phyloP scores from a whole-genome alignment of 1,284 basidiomycete species.

The Rhodotorula sp. region DNA sequence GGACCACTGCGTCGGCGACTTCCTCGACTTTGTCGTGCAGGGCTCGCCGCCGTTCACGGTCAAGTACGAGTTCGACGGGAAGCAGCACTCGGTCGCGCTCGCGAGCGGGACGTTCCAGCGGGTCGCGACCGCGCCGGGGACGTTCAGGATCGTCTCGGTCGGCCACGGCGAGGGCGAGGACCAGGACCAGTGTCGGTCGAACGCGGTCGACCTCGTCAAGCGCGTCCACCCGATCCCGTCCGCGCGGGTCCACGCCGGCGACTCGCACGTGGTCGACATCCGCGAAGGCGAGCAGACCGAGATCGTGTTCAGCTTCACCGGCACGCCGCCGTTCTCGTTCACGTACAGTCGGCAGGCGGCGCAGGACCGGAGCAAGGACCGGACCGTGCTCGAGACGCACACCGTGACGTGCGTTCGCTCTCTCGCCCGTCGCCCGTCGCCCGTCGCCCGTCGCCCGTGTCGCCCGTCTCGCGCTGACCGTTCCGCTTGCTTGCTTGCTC shows the following conservation, averaged over 20 bases:
- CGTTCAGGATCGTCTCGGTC: slow-evolving; percentile 77
- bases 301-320: slow-evolving; percentile 81
- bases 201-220: slow-evolving; percentile 70
- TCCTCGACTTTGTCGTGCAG: slow-evolving; percentile 86
- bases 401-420: slow-evolving; percentile 63
- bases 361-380: slow-evolving; percentile 43
- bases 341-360: slow-evolving; percentile 51
- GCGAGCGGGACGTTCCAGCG: slow-evolving; percentile 78
- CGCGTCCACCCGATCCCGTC: slow-evolving; percentile 78
- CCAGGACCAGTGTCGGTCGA: slow-evolving; percentile 43
- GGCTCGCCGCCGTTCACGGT: slow-evolving; percentile 95
- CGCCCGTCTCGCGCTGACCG: too few species aligned
- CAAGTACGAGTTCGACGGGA: slow-evolving; percentile 79
- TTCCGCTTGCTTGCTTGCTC: too few species aligned
- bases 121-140: slow-evolving; percentile 73
- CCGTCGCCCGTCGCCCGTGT: too few species aligned
- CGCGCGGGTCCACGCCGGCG: slow-evolving; percentile 81
- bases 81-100: slow-evolving; percentile 68
- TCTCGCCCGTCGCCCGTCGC: neutral
- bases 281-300: slow-evolving; percentile 69
- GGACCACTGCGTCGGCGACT: slow-evolving; percentile 88
- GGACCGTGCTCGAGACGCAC: slow-evolving; percentile 40
- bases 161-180: slow-evolving; percentile 78
- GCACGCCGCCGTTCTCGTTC: slow-evolving; percentile 92
- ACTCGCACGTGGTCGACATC: slow-evolving; percentile 75